These are phyloP conservation scores for Waltergamsia citrina DNA, from an alignment of 2,329 filamentous ascomycete genomes.

Conservation along the genomic window DNA sequence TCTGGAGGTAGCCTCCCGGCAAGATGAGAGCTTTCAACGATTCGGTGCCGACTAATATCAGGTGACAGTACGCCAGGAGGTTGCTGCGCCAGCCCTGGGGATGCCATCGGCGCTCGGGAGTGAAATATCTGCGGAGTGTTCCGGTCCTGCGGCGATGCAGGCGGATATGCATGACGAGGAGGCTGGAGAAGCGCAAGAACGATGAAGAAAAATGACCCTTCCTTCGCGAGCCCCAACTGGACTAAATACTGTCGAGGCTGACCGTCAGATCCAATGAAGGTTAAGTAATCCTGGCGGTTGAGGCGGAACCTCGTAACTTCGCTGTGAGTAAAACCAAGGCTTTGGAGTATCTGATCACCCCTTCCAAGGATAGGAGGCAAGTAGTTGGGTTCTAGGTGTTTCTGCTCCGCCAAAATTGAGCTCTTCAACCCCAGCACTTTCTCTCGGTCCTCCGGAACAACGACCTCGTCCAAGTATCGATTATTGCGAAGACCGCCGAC, in stretches of 20 bases:
- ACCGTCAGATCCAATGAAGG: constrained; percentile 42
- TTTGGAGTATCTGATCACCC: constrained; percentile 44
- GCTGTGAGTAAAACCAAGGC: constrained; percentile 42
- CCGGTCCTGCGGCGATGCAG: constrained; percentile 33
- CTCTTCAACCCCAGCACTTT: constrained; percentile 40
- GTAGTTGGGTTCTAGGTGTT: constrained; percentile 50
- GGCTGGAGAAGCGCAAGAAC: constrained; percentile 37
- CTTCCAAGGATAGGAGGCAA: constrained; percentile 53
- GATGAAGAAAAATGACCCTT: constrained; percentile 53
- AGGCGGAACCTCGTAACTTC: constrained; percentile 42
- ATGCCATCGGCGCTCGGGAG: neutral
- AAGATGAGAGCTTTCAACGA: constrained; percentile 22
- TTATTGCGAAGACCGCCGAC: constrained; percentile 38
- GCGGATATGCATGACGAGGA: constrained; percentile 29
- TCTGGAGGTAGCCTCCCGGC: too few relatives aligned
- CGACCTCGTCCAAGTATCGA: constrained; percentile 43
- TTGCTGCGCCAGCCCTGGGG: too few relatives aligned
- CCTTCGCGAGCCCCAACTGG: constrained; percentile 48
- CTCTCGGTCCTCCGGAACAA: constrained; percentile 40
- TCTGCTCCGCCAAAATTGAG: constrained; percentile 47
- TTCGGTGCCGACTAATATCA: constrained; percentile 31
- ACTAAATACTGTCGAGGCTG: constrained; percentile 39
- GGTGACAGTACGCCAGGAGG: constrained; percentile 37
- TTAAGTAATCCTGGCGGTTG: constrained; percentile 44
- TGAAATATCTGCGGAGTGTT: constrained; percentile 30